These are phyloP conservation scores for Kwoniella dejecticola DNA, from an alignment of 768 basidiomycete genomes.

Conservation along the genomic window DNA sequence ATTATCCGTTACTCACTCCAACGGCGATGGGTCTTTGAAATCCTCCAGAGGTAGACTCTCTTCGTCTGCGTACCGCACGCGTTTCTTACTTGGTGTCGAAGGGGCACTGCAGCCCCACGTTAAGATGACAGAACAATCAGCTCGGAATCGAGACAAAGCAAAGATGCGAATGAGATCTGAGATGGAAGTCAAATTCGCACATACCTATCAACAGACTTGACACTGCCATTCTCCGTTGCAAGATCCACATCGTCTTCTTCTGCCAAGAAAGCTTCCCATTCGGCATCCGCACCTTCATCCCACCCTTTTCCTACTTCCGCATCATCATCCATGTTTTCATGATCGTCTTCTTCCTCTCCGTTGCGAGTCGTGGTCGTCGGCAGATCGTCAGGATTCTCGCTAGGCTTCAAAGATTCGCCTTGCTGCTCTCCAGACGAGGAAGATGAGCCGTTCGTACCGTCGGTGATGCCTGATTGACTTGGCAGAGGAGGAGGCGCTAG, in stretches of 20 bases:
- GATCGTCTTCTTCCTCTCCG: conserved; percentile 19
- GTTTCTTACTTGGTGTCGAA: conserved; percentile 40
- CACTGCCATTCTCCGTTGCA: conserved; percentile 17
- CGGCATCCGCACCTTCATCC: conserved; percentile 78
- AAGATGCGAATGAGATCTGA: background rate
- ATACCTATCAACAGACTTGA: conserved; percentile 19
- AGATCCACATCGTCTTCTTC: conserved; percentile 25
- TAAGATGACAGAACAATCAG: background rate
- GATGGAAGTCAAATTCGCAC: background rate
- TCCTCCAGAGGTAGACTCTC: conserved; percentile 47
- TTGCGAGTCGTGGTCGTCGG: too few species aligned
- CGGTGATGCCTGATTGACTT: too few species aligned
- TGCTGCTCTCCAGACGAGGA: too few species aligned
- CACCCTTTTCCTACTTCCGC: conserved; percentile 56
- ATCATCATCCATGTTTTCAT: conserved; percentile 29
- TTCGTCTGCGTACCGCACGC: conserved; percentile 51
- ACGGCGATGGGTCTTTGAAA: conserved; percentile 41
- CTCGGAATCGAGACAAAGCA: background rate
- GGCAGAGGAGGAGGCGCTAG: background rate
- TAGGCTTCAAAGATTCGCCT: too few species aligned
- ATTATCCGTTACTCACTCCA: conserved; percentile 24
- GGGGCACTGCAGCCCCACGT: conserved; percentile 33
- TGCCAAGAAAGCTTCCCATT: conserved; percentile 83
- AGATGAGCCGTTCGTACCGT: too few species aligned
- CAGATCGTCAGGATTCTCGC: too few species aligned